These are phyloP conservation scores for Yarrowia divulgata DNA, from an alignment of 805 yeast species.

Conservation along the genomic window DNA sequence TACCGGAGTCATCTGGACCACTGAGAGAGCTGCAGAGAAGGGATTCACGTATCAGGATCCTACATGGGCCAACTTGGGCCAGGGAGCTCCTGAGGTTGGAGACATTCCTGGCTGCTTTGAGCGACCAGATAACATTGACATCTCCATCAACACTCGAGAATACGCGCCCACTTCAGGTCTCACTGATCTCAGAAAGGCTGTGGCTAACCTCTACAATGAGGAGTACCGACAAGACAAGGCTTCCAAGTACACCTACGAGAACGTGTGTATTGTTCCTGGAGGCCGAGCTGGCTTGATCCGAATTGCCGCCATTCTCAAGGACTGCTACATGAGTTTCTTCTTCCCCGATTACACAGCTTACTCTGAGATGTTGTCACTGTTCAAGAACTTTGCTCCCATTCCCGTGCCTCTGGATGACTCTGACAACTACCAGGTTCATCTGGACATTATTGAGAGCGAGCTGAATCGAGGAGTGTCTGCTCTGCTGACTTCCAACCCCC, in stretches of 20 bases:
- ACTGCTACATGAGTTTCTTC: constrained; percentile 65
- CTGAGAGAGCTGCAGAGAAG: constrained; percentile 65
- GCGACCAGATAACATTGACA: constrained; percentile 58
- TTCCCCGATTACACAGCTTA: constrained; percentile 71
- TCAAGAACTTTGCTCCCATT: constrained; percentile 63
- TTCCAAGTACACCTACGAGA: constrained; percentile 64
- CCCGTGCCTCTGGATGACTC: constrained; percentile 67
- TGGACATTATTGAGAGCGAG: constrained; percentile 60
- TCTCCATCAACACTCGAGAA: constrained; percentile 60
- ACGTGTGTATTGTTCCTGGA: constrained; percentile 70
- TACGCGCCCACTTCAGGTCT: constrained; percentile 69
- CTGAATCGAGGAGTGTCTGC: constrained; percentile 66
- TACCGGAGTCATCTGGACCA: constrained; percentile 70
- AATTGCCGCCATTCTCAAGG: constrained; percentile 65
- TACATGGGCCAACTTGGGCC: constrained; percentile 67
- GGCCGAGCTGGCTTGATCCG: constrained; percentile 69
- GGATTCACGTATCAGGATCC: constrained; percentile 56
- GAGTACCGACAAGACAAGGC: constrained; percentile 58
- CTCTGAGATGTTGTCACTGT: constrained; percentile 68
- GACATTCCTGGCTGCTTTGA: constrained; percentile 65
- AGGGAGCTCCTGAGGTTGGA: constrained; percentile 71
- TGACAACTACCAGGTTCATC: constrained; percentile 64
- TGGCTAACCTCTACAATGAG: constrained; percentile 63
- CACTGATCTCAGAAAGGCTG: constrained; percentile 62
- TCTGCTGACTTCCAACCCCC: constrained; percentile 60